Base-by-base conservation (phyloP, 2,329 filamentous ascomycete species). In the Fusarium sp. region DNA sequence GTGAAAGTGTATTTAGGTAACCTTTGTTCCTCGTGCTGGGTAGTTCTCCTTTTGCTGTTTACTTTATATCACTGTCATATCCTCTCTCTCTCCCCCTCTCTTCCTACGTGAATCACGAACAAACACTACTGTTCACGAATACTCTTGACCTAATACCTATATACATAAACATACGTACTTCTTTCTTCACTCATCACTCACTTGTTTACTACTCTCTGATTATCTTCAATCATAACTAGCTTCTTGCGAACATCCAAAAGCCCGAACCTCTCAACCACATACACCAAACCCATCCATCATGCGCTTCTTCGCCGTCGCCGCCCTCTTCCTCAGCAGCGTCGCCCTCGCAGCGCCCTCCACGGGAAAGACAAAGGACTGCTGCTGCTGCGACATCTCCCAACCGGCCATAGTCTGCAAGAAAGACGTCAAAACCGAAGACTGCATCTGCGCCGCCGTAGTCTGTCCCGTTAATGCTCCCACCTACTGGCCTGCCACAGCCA, bases 301-400 rank as follows among this genome's bases (percentile, higher is more conserved):
- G 75, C 74, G 64, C 35, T 73, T 74, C 67, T 54, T 65, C 20
- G 41, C 53, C 40, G 25, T 75, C 45, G 58, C 69, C 37, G 66
- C 61, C 45, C 43, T 77, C 51, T 51, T 77, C 52, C 37, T 73
- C 22, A 68, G 60, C 63, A 33, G 59, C 20, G 41, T 65, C 44
- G 56, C 68, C 63, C 39, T 71, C 51, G 70, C 70, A 17, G 66
- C 64, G 25, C 68, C 72, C 4, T 53, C 63, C 54, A 40, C 56
- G 46, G 50, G 63, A 27, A 61, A 68, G n/a, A 14, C 43, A 22
- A 32, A 45, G 22, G 60, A 30, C 17, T 79, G 77, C 73, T 79
- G 77, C 73, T 79, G 77, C 73, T 79, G 78, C 67, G 72, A 79
- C 46, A 60, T 73, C 14, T 60, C 62, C 10, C 48, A 55, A 8